Conservation (phyloP, 2,329 filamentous ascomycete species). For the Aureobasidium sp. region DNA sequence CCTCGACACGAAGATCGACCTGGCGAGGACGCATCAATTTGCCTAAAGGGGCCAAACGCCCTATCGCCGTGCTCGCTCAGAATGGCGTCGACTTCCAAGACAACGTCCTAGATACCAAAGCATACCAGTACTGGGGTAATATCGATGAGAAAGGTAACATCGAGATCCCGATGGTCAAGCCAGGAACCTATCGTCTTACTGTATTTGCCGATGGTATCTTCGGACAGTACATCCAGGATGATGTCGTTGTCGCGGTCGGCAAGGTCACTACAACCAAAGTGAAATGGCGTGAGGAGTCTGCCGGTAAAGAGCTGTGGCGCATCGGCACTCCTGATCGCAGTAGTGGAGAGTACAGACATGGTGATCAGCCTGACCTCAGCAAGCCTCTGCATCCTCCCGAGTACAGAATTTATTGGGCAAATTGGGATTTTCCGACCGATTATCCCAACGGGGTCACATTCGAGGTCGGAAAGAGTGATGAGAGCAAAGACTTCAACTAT, state of each 20-base stretch:
- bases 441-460: slow-evolving; percentile 54
- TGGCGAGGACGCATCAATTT: slow-evolving; percentile 47
- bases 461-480: slow-evolving; percentile 47
- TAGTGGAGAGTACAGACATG: slow-evolving; percentile 54
- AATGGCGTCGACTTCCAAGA: slow-evolving; percentile 51
- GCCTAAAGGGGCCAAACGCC: slow-evolving; percentile 44
- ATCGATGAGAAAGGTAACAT: slow-evolving; percentile 44
- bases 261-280: slow-evolving; percentile 34
- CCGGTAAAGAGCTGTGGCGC: slow-evolving; percentile 54
- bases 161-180: slow-evolving; percentile 48
- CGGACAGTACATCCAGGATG: slow-evolving; percentile 51
- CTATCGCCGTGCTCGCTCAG: slow-evolving; percentile 50
- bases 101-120: slow-evolving; percentile 47
- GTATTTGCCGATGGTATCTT: slow-evolving; percentile 57
- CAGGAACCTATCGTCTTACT: slow-evolving; percentile 55
- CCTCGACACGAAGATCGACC: slow-evolving; percentile 44
- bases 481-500: slow-evolving; percentile 51
- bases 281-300: slow-evolving; percentile 48
- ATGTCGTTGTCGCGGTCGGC: slow-evolving; percentile 38
- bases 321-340: slow-evolving; percentile 57
- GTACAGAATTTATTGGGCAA: slow-evolving; percentile 55
- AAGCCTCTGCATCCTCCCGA: slow-evolving; percentile 49
- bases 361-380: slow-evolving; percentile 42
- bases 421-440: slow-evolving; percentile 52
- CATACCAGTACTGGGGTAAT: slow-evolving; percentile 57